Evolutionary conservation across 768 basidiomycete species (phyloP).

Genomic region (Lactifluus echinatus): DNA sequence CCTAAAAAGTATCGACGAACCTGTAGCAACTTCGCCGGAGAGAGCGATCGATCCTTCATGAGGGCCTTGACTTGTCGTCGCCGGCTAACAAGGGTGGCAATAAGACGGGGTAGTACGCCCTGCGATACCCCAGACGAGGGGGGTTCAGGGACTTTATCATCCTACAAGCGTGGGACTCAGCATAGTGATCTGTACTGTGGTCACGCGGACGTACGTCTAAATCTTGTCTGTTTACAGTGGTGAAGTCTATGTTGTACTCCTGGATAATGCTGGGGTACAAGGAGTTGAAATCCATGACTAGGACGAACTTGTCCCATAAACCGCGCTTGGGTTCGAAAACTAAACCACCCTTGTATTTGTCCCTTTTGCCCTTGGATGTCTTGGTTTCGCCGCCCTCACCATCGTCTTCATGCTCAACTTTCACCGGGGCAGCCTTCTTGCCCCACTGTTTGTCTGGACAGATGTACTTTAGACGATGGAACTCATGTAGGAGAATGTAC

Average conservation of each 20-base stretch:
- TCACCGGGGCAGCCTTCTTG: constrained; percentile 54
- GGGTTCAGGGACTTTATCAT: constrained; percentile 87
- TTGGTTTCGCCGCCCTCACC: constrained; percentile 36
- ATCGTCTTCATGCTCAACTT: constrained; percentile 47
- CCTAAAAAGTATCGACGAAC: constrained; percentile 31
- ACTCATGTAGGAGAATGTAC: constrained; percentile 97
- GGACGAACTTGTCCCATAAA: constrained; percentile 91
- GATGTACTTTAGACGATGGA: constrained; percentile 91
- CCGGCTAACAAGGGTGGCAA: constrained; percentile 89
- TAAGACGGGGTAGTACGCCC: constrained; percentile 93
- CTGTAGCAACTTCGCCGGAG: constrained; percentile 74
- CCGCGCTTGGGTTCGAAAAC: constrained; percentile 96
- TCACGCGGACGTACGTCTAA: constrained; percentile 36
- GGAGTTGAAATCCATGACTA: constrained; percentile 99
- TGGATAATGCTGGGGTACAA: constrained; percentile 99
- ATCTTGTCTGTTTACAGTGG: constrained; percentile 74
- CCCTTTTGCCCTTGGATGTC: constrained; percentile 59
- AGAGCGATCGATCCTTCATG: constrained; percentile 81
- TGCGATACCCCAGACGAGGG: constrained; percentile 62
- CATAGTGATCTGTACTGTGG: neutral
- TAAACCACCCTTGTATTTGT: constrained; percentile 98
- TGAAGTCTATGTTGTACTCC: constrained; percentile 99
- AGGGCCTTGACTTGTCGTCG: constrained; percentile 84
- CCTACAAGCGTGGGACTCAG: constrained; percentile 36
- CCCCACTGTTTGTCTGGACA: constrained; percentile 91